Conservation (phyloP, 129 eudicot genomes). For the Artemisia annua region DNA sequence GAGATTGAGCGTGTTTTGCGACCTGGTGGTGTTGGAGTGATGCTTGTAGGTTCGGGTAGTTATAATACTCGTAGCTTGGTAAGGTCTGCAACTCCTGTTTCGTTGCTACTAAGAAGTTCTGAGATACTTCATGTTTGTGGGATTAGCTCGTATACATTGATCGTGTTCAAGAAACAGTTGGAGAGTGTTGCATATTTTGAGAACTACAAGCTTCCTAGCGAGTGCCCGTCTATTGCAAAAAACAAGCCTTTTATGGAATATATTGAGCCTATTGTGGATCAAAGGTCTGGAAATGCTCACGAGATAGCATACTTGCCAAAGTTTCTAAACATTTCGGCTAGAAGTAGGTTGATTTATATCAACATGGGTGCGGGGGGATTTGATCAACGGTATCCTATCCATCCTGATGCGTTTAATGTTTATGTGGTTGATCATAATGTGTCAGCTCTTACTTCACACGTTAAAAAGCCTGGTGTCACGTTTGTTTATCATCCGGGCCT, state of each 20-base stretch:
- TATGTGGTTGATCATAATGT: constrained; percentile 75
- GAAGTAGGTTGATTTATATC: constrained; percentile 65
- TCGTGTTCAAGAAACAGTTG: constrained; percentile 51
- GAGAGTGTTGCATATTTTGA: constrained; percentile 43
- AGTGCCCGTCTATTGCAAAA: constrained; percentile 65
- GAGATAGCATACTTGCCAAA: constrained; percentile 55
- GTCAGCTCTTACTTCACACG: constrained; percentile 67
- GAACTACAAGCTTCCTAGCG: constrained; percentile 53
- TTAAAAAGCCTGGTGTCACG: constrained; percentile 74
- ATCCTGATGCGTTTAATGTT: constrained; percentile 50
- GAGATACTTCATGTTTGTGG: constrained; percentile 65
- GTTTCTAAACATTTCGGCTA: constrained; percentile 55
- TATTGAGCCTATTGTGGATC: constrained; percentile 63
- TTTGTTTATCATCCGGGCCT: constrained; percentile 82
- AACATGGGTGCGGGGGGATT: constrained; percentile 72
- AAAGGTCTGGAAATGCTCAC: not conserved
- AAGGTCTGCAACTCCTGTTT: constrained; percentile 66
- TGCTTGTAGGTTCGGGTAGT: constrained; percentile 50
- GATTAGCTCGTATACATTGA: constrained; percentile 48
- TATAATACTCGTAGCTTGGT: constrained; percentile 57
- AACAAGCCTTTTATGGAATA: constrained; percentile 62
- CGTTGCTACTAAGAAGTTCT: constrained; percentile 67
- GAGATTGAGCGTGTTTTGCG: constrained; percentile 87
- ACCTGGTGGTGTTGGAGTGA: constrained; percentile 86
- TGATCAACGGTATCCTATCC: constrained; percentile 39